Evolutionary conservation across 2,329 filamentous ascomycete genomes (phyloP), one percentile per base, ranked within the genome.

Genomic region (Didymella pinodella): DNA sequence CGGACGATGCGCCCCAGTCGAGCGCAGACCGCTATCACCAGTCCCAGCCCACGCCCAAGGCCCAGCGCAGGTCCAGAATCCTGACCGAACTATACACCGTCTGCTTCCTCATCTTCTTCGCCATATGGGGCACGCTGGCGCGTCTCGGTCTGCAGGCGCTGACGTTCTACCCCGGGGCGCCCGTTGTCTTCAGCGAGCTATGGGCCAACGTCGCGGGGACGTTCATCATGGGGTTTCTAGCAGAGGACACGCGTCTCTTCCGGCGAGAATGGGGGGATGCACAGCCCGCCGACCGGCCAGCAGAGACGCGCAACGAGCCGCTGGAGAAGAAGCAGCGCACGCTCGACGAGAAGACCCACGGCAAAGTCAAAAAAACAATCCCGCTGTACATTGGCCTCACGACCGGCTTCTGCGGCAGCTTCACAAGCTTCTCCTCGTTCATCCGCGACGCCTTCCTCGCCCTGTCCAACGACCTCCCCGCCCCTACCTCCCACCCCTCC

Each of bases 121-220:
- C 93, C 18, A 84, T 97, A 18, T 78, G 94, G 38, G 94, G 94
- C 34, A 95, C 93, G 0, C 84, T 97, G 26, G 91, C 92, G 0
- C 86, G 94, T 11, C 80, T 97, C 0, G 93, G 93, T 4, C 79
- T 97, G 7, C 87, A 93, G 71, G 88, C 89, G 46, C 79, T 97
- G 50, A 95, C 92, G 0, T 86, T 84, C 55, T 97, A 96, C 74
- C 88, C 90, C 1, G 90, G 89, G 22, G 86, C 90, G 0, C 92
- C 93, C 0, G 81, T 95, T 22, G 81, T 86, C 5, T 93, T 91
- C 54, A 85, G 87, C 49, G 88, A 90, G 2, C 78, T 96, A 22
- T 98, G 94, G 94, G 89, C 93, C 60, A 97, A 98, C 70, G 89
- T 97, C 46, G 86, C 83, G 1, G 94, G 94, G 1, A 90, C 90